Percentiles rank a stretch among this genome's conserved stretches.
Conservation (phyloP, 192 early-diverging fungal species). For the Coemansia sp. region DNA sequence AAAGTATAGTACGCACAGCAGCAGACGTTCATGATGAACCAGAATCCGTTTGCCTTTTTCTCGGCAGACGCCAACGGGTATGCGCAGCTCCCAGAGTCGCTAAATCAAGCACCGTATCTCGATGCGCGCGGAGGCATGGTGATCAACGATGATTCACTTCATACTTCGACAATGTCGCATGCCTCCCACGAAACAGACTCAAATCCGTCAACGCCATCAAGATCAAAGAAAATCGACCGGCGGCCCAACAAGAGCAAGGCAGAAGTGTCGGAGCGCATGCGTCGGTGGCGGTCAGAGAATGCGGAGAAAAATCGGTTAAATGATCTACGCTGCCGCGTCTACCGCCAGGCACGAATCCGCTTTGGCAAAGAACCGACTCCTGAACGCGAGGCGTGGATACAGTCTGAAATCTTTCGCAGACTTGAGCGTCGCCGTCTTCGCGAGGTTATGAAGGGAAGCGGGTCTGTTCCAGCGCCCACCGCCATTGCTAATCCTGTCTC, state of each 20-base stretch:
- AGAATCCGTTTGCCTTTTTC: constrained; percentile 54
- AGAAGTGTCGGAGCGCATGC: constrained; percentile 57
- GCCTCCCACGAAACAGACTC: constrained; percentile 49
- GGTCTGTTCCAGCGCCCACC: constrained; percentile 38
- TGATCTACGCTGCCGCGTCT: constrained; percentile 72
- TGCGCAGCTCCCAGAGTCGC: constrained; percentile 39
- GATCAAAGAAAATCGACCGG: constrained; percentile 28
- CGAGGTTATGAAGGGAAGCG: constrained; percentile 51
- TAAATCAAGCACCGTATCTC: constrained; percentile 29
- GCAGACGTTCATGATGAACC: constrained; percentile 31
- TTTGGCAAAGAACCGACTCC: constrained; percentile 63
- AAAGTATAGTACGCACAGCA: background rate
- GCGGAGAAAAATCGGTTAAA: constrained; percentile 62
- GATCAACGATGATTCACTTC: constrained; percentile 41
- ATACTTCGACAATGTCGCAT: constrained; percentile 48
- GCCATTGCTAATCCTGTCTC: constrained; percentile 25
- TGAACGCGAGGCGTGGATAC: constrained; percentile 64
- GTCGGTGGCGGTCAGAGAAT: constrained; percentile 54
- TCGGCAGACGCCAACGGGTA: constrained; percentile 36
- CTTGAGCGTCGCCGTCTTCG: constrained; percentile 49
- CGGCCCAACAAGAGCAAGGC: constrained; percentile 54
- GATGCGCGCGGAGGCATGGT: constrained; percentile 22
- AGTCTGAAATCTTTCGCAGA: constrained; percentile 61
- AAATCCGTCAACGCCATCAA: constrained; percentile 44
- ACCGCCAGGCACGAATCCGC: constrained; percentile 61